These are phyloP conservation scores for Colletotrichum truncatum DNA, from an alignment of 2,329 filamentous ascomycete genomes.

Conservation along the genomic window DNA sequence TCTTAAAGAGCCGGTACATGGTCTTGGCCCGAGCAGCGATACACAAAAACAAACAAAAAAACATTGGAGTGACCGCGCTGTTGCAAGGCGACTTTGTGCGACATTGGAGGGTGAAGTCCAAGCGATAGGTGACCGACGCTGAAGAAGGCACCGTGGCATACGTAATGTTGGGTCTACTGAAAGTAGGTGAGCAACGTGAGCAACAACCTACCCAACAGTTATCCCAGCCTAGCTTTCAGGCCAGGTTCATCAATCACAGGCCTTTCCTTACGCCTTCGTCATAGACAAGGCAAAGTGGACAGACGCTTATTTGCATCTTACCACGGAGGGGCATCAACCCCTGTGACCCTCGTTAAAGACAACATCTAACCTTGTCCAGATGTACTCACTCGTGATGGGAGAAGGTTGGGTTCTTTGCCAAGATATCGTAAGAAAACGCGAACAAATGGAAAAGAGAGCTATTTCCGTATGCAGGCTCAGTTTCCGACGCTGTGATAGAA, in stretches of 20 bases:
- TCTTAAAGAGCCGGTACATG: not conserved
- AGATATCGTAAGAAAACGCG: not conserved
- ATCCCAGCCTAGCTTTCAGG: not conserved
- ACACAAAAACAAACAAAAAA: constrained; percentile 4
- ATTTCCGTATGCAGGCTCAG: not conserved
- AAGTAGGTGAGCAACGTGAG: not conserved
- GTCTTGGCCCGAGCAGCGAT: not conserved
- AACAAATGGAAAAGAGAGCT: not conserved
- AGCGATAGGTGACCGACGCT: not conserved
- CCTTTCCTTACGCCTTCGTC: not conserved
- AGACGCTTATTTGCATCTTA: not conserved
- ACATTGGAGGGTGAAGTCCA: not conserved
- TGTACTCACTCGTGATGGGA: not conserved
- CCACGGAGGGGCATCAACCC: not conserved
- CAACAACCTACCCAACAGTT: not conserved
- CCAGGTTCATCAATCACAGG: not conserved
- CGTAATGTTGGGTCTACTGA: not conserved
- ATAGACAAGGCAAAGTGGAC: not conserved
- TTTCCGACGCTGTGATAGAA: not conserved
- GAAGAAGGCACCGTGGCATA: not conserved
- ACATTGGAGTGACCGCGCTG: not conserved
- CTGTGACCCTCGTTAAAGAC: not conserved
- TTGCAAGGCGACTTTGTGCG: constrained; percentile 11
- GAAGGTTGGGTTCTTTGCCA: not conserved
- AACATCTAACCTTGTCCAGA: not conserved